Evolutionary conservation across 331 rosid genomes (phyloP).

Genomic region (Prunus yedoensis): DNA sequence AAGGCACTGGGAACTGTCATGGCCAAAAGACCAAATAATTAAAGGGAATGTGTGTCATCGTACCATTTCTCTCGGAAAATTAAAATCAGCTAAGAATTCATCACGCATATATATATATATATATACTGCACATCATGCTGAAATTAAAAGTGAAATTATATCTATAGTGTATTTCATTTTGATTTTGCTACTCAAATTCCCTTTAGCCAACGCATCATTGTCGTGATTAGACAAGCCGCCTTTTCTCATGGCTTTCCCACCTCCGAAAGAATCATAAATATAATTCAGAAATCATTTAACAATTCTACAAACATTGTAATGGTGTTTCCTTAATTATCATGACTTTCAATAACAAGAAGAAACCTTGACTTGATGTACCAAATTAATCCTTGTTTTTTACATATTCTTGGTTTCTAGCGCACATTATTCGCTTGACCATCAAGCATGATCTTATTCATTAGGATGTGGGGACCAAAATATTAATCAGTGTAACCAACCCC

Average conservation of each 20-base stretch:
- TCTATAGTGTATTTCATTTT: neutral
- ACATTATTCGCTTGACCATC: neutral
- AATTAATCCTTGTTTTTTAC: no score
- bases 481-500: neutral
- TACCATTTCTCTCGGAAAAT: no score
- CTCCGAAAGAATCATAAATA: conserved; percentile 2
- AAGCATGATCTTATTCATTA: neutral
- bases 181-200: no score
- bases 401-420: neutral
- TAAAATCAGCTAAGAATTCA: no score
- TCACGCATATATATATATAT: no score
- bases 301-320: neutral
- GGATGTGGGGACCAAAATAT: neutral
- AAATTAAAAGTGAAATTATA: no score
- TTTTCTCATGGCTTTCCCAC: conserved; percentile 23
- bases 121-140: no score
- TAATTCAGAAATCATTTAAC: conserved; percentile 5
- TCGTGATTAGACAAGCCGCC: neutral
- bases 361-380: no score
- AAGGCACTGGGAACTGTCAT: no score
- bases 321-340: neutral
- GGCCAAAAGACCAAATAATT: no score
- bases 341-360: neutral
- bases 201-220: neutral
- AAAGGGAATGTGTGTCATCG: no score